Evolutionary conservation across 331 rosid genomes (phyloP), one percentile per base, ranked within the genome.

Genomic region (Arachis monticola): DNA sequence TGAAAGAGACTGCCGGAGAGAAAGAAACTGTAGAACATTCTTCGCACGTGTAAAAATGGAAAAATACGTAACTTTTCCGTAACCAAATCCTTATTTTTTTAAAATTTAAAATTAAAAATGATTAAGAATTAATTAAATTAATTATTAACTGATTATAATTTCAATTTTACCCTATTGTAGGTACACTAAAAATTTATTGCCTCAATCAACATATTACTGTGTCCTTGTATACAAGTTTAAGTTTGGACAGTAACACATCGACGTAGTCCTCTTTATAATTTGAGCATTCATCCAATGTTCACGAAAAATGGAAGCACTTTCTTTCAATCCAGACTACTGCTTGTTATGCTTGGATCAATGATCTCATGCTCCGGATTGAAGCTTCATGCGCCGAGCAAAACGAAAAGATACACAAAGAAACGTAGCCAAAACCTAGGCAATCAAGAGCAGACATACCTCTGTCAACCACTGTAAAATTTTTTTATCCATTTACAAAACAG

Each of bases 381-480:
- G 96, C 76, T 85, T 90, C 96, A 92, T 92, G 78, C 90, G 66
- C 63, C 22, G n/a, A n/a, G 22, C 95, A 67, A 71, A 67, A 71
- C 27, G 98, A 17, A 17, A 70, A 95, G 83, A 77, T 95, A 95
- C 4, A 98, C 99, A 87, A 95, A 69, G 45, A 92, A 47, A 52
- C 99, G 97, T 95, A 95, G 8, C 98, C 97, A 11, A 95, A 92
- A 82, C 87, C 89, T 98, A 95, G 84, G 86, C 96, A 30, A 92
- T 80, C 12, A 17, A 17, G 81, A 67, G 96, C 92, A 73, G 69
- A n/a, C 22, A 80, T 40, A 95, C 91, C 76, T 88, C 99, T 31
- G 82, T 75, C 22, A 80, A 17, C 96, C 91, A 40, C 72, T 46
- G 81, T 92, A n/a, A n/a, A n/a, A n/a, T n/a, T n/a, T 80, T 81